Percentiles rank a stretch among this genome's conserved stretches.
Evolutionary conservation across 768 basidiomycete species (phyloP).

Genomic region (Clitopilus passeckerianus): DNA sequence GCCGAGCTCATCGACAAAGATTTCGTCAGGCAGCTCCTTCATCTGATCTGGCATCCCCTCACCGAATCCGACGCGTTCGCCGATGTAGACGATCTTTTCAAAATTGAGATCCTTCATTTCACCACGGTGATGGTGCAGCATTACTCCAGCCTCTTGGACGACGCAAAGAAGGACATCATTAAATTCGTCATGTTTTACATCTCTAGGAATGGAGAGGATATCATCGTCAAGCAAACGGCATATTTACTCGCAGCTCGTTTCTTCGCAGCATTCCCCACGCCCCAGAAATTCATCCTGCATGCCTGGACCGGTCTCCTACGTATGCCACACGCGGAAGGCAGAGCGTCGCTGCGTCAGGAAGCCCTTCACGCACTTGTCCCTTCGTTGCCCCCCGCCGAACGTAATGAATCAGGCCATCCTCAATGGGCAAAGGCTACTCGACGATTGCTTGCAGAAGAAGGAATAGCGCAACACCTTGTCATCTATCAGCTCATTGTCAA

Average conservation of each 20-base stretch:
- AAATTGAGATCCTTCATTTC: conserved; percentile 86
- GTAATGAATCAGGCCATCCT: conserved; percentile 53
- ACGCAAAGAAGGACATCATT: conserved; percentile 88
- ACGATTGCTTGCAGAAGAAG: conserved; percentile 85
- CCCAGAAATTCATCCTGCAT: conserved; percentile 84
- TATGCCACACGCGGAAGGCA: conserved; percentile 67
- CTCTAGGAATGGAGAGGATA: conserved; percentile 62
- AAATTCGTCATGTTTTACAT: conserved; percentile 91
- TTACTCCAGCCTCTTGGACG: conserved; percentile 74
- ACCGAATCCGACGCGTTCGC: conserved; percentile 46
- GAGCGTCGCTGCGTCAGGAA: conserved; percentile 70
- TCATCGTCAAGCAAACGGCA: conserved; percentile 88
- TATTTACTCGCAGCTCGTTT: conserved; percentile 90
- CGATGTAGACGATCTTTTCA: conserved; percentile 77
- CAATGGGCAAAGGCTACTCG: conserved; percentile 87
- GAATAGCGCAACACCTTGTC: conserved; percentile 61
- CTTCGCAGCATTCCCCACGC: conserved; percentile 84
- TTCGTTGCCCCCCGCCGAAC: conserved; percentile 62
- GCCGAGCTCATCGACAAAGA: conserved; percentile 66
- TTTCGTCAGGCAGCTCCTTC: conserved; percentile 66
- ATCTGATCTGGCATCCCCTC: conserved; percentile 79
- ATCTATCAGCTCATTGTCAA: conserved; percentile 93
- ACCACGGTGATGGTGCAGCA: conserved; percentile 86
- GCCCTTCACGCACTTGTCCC: conserved; percentile 86
- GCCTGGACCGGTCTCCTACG: conserved; percentile 90